A percentile compares a stretch with the other conserved stretches of the same genome.
Conservation (phyloP, 306 rosid species). For the Prunus kanzakura region DNA sequence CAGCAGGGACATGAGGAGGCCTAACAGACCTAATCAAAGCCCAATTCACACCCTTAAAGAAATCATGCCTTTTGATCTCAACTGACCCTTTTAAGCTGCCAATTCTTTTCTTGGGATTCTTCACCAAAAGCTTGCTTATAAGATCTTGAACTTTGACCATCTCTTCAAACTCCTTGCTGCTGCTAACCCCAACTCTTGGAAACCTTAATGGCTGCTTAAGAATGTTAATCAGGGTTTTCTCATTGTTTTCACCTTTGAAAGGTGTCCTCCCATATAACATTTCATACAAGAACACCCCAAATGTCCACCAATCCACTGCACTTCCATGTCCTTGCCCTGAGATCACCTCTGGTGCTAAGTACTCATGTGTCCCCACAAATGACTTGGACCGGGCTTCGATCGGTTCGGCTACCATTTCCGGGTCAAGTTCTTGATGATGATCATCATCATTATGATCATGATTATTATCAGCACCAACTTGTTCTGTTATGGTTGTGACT, state of each 20-base stretch:
- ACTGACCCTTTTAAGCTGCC: slow-evolving; percentile 82
- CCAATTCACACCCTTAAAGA: slow-evolving; percentile 88
- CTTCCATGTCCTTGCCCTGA: slow-evolving; percentile 96
- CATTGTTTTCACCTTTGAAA: slow-evolving; percentile 92
- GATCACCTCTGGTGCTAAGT: slow-evolving; percentile 90
- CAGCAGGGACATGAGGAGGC: slow-evolving; percentile 74
- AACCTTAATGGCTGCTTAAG: slow-evolving; percentile 67
- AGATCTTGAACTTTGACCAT: slow-evolving; percentile 79
- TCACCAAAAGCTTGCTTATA: slow-evolving; percentile 71
- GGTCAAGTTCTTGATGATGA: slow-evolving; percentile 30
- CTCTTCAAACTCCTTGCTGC: slow-evolving; percentile 70
- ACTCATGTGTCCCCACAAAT: slow-evolving; percentile 92
- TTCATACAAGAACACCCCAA: slow-evolving; percentile 88
- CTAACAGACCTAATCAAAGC: slow-evolving; percentile 81
- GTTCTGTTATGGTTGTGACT: slow-evolving; percentile 64
- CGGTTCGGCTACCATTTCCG: slow-evolving; percentile 90
- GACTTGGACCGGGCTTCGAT: slow-evolving; percentile 77
- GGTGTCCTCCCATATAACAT: slow-evolving; percentile 90
- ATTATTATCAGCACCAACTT: slow-evolving; percentile 24
- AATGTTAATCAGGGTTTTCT: slow-evolving; percentile 76
- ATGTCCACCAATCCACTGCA: slow-evolving; percentile 98
- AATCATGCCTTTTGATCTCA: slow-evolving; percentile 90
- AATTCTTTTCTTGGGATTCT: slow-evolving; percentile 89
- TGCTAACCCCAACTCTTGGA: slow-evolving; percentile 60
- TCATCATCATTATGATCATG: not conserved